These are phyloP conservation scores for Lentinula edodes DNA, from an alignment of 768 basidiomycete species.

Conservation along the genomic window DNA sequence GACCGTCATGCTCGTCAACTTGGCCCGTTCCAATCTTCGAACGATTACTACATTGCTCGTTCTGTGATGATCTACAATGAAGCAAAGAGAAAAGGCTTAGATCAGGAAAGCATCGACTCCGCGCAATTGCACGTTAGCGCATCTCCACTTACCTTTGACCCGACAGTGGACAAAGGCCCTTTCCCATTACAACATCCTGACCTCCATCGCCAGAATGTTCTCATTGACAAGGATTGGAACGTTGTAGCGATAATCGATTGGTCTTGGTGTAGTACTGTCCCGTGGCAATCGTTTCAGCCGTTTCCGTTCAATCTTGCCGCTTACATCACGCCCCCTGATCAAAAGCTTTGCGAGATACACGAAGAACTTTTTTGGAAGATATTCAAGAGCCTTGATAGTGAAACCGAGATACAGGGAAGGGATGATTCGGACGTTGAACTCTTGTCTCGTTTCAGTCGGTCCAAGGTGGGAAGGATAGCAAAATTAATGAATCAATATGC, in stretches of 20 bases:
- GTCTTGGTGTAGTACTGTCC: not conserved
- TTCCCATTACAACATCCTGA: not conserved
- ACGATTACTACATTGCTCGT: not conserved
- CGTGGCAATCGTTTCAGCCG: not conserved
- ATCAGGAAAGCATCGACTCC: not conserved
- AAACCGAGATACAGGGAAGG: not conserved
- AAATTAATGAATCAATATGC: not conserved
- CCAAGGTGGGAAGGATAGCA: not conserved
- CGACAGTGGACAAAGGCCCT: not conserved
- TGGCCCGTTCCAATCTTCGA: not conserved
- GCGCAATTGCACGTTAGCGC: not conserved
- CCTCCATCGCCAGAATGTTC: not conserved
- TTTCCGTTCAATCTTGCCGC: not conserved
- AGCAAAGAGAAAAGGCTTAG: not conserved
- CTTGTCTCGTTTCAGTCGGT: not conserved
- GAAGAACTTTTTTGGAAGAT: not conserved
- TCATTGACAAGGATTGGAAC: not conserved
- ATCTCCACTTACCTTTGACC: not conserved
- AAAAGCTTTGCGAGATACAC: not conserved
- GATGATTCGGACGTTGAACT: not conserved
- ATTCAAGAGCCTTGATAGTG: not conserved
- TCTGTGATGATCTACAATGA: not conserved
- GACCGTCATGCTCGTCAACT: constrained; percentile 1
- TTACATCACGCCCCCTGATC: not conserved
- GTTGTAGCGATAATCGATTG: not conserved